Evolutionary conservation across 805 yeast genomes (phyloP), one percentile per base, ranked within the genome.

Genomic region (Metschnikowia hibisci): DNA sequence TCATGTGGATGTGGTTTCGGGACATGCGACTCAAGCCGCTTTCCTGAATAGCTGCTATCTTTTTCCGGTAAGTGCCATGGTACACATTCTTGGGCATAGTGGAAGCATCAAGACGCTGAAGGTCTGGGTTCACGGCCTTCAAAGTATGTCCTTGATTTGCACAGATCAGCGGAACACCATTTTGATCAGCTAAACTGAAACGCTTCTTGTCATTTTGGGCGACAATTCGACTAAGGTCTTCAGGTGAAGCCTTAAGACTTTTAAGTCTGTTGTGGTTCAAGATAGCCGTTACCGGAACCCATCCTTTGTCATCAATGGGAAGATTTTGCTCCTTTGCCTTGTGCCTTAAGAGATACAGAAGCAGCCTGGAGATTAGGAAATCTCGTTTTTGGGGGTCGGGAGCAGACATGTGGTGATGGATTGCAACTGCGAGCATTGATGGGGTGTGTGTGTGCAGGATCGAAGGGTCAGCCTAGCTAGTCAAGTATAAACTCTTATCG

Each of bases 91-190:
- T 31, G 0, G 86, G 93, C 36, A 79, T 67, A 4, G 74, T 69
- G 0, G 61, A 66, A 14, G 58, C 47, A n/a, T 55, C 55, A 34
- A 80, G 55, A 29, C 57, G 67, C 36, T 41, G 58, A 23, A 78
- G 61, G 23, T 73, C 70, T 12, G 74, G 72, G 15, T 67, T 73
- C 1, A 81, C 67, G 0, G 54, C 45, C 27, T 61, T 57, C 4
- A 91, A 64, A 0, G 95, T 81, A 61, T 93, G 99, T 4, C 99
- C 99, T 62, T 93, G 99, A 41, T 83, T 82, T 3, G 99, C 98
- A 58, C 97, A 79, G n/a, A 91, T 68, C 14, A 31, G 48, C 28
- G 58, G 22, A 2, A 4, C 63, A 4, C 53, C 64, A 5, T 59
- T 63, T 8, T 53, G 53, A 4, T 42, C 43, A 9, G 61, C 66